These are phyloP conservation scores for Ophiocordyceps camponoti-rufipedis DNA, from an alignment of 2,329 filamentous ascomycete genomes.

Conservation along the genomic window DNA sequence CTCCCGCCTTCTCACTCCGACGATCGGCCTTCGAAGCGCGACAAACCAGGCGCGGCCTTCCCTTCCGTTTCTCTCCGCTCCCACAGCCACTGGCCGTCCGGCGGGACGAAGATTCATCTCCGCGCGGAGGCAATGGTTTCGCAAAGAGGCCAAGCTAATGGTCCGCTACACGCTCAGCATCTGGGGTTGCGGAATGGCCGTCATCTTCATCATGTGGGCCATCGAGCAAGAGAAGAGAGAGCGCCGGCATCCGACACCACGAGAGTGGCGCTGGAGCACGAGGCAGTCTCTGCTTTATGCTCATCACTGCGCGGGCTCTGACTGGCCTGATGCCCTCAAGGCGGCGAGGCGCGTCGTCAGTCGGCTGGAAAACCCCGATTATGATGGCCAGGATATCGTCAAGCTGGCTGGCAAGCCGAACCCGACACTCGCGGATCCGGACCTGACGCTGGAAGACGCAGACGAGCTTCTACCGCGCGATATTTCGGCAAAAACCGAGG, in stretches of 20 bases:
- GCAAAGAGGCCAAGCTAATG: conserved; percentile 50
- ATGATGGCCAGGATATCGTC: conserved; percentile 48
- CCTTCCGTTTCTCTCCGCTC: conserved; percentile 30
- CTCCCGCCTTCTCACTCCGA: neutral
- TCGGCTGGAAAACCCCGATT: conserved; percentile 48
- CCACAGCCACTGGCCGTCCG: conserved; percentile 25
- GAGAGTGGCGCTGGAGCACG: conserved; percentile 61
- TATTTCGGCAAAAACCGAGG: conserved; percentile 55
- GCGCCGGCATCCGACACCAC: conserved; percentile 59
- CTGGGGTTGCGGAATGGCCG: conserved; percentile 43
- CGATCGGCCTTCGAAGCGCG: conserved; percentile 8
- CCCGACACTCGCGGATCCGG: conserved; percentile 13
- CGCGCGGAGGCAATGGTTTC: conserved; percentile 51
- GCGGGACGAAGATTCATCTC: conserved; percentile 63
- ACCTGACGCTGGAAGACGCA: conserved; percentile 38
- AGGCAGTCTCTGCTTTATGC: conserved; percentile 50
- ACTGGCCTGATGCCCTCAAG: conserved; percentile 51
- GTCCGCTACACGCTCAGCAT: conserved; percentile 48
- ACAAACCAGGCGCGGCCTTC: conserved; percentile 14
- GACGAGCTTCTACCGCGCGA: conserved; percentile 48
- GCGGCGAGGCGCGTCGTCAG: conserved; percentile 40
- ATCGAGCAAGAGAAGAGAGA: conserved; percentile 60
- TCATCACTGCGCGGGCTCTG: conserved; percentile 37
- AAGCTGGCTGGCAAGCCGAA: conserved; percentile 45
- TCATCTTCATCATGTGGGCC: conserved; percentile 43